Conservation (phyloP, 192 early-diverging fungal species). For the Helicostylum pulchrum region DNA sequence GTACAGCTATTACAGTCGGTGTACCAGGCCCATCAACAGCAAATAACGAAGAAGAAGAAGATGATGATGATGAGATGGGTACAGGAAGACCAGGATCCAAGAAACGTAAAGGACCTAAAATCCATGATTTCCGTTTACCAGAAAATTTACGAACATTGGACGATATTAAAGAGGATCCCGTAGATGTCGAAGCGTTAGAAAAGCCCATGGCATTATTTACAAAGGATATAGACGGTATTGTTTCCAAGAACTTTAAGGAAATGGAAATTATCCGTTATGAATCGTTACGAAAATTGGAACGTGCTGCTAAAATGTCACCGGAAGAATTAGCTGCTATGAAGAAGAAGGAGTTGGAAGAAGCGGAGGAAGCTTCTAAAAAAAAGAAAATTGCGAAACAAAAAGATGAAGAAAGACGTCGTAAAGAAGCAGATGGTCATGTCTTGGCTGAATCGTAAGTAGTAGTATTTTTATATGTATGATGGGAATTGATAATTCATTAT, state of each 20-base stretch:
- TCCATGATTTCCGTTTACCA: too few species aligned
- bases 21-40: neutral
- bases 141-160: constrained; percentile 25
- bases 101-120: too few species aligned
- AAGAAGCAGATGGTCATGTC: neutral
- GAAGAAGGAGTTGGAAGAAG: constrained; percentile 1
- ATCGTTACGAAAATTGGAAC: constrained; percentile 1
- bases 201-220: constrained; percentile 21
- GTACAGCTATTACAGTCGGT: neutral
- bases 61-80: neutral
- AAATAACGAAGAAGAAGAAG: neutral
- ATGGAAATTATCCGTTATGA: constrained; percentile 12
- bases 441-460: constrained; percentile 23
- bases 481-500: neutral
- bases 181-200: constrained; percentile 11
- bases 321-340: neutral
- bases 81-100: too few species aligned
- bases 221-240: constrained; percentile 21
- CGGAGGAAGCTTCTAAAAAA: constrained; percentile 1
- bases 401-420: neutral
- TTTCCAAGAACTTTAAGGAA: constrained; percentile 30
- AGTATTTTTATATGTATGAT: neutral
- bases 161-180: constrained; percentile 19
- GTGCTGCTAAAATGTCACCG: neutral
- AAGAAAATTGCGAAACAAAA: constrained; percentile 16